A percentile compares a stretch with the other conserved stretches of the same genome.
Conservation (phyloP, 495 filamentous ascomycete species). For the Hypoxylon cercidicola region DNA sequence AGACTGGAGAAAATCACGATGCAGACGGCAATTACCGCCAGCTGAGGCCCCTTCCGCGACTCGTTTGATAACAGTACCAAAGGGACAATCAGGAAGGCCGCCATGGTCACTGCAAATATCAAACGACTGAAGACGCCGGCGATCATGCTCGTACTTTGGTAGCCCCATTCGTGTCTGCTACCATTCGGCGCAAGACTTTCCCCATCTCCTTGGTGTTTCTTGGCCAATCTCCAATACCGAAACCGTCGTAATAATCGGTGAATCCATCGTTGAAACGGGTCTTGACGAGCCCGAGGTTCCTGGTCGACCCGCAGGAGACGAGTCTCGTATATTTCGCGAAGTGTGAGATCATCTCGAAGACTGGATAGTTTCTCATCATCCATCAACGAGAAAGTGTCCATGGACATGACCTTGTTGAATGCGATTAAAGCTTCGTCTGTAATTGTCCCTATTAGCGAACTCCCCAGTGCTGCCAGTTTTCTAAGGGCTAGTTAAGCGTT, state of each 20-base stretch:
- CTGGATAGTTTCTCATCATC: slow-evolving; percentile 14
- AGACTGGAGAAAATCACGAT: slow-evolving; percentile 3
- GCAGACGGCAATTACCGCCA: slow-evolving; percentile 1
- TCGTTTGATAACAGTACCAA: slow-evolving; percentile 4
- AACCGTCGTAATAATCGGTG: neutral
- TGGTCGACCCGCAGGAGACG: slow-evolving; percentile 11
- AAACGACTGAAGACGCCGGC: neutral
- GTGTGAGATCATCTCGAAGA: slow-evolving; percentile 7
- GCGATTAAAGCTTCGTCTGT: slow-evolving; percentile 12
- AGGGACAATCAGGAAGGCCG: slow-evolving; percentile 6
- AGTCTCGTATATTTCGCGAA: slow-evolving; percentile 13
- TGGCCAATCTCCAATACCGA: slow-evolving; percentile 7
- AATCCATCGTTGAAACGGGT: slow-evolving; percentile 15
- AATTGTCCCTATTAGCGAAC: neutral
- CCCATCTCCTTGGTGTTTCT: neutral
- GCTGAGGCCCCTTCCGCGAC: neutral
- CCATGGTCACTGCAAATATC: neutral
- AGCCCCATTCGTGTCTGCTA: slow-evolving; percentile 1
- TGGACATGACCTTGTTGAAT: slow-evolving; percentile 23
- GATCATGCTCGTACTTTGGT: slow-evolving; percentile 13
- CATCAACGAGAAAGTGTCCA: slow-evolving; percentile 22
- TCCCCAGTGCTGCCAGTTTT: neutral
- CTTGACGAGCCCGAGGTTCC: slow-evolving; percentile 2
- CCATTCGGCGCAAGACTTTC: neutral
- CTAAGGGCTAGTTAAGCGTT: neutral